Evolutionary conservation across 1,139 yeast genomes (phyloP).

Genomic region (Geotrichum candidum): DNA sequence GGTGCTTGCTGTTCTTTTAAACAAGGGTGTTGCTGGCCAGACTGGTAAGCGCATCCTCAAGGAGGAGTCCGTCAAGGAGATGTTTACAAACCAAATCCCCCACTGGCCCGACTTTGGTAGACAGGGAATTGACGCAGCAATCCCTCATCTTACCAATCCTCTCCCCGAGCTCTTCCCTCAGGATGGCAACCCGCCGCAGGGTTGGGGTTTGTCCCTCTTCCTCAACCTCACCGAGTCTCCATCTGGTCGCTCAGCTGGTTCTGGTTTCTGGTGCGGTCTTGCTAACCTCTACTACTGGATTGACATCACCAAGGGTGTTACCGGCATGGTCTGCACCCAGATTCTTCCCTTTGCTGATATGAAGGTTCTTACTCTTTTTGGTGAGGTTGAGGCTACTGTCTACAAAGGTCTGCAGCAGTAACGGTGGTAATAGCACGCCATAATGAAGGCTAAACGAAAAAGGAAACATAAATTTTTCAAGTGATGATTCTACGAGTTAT

Average conservation of each 20-base stretch:
- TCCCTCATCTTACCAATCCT: conserved; percentile 19
- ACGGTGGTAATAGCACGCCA: neutral
- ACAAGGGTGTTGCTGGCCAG: conserved; percentile 35
- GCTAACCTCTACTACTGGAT: conserved; percentile 46
- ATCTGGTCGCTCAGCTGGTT: conserved; percentile 40
- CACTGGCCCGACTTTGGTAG: conserved; percentile 24
- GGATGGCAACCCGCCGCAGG: conserved; percentile 23
- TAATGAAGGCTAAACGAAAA: neutral
- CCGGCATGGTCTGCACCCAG: conserved; percentile 43
- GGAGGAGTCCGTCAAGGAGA: conserved; percentile 21
- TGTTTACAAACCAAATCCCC: conserved; percentile 26
- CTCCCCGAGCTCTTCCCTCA: conserved; percentile 24
- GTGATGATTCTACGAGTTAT: neutral
- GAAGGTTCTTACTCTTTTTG: conserved; percentile 18
- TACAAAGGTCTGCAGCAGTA: conserved; percentile 15
- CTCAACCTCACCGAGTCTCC: conserved; percentile 13
- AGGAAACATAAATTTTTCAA: neutral
- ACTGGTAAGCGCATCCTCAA: conserved; percentile 35
- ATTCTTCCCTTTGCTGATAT: conserved; percentile 34
- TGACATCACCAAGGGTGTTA: conserved; percentile 41
- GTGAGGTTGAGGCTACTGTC: conserved; percentile 18
- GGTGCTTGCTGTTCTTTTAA: conserved; percentile 44
- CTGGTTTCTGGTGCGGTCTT: conserved; percentile 45
- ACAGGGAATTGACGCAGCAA: conserved; percentile 20
- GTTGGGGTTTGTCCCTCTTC: conserved; percentile 26